A percentile compares a stretch with the other conserved stretches of the same genome.
Evolutionary conservation across 78 protist genomes (phyloP).

Genomic region (Ministeria vibrans): DNA sequence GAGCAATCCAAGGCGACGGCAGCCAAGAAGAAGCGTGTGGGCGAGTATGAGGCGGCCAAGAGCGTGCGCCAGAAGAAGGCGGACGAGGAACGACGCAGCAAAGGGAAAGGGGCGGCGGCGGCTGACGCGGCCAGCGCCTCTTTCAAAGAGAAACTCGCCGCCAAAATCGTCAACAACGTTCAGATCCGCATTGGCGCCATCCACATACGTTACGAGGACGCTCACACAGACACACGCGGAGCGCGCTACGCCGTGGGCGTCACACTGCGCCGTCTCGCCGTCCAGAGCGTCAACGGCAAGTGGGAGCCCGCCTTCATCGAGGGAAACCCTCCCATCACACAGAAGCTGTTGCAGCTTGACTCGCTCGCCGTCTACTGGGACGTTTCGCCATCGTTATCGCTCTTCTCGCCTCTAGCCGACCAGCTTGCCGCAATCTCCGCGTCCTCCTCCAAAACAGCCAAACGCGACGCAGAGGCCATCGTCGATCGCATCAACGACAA

Average conservation of each 20-base stretch:
- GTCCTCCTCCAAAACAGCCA: too few relatives aligned
- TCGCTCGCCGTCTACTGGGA: background rate
- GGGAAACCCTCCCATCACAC: background rate
- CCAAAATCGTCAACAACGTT: conserved; percentile 1
- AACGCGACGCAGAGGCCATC: too few relatives aligned
- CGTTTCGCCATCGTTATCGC: too few relatives aligned
- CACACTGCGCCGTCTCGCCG: background rate
- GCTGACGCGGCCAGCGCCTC: too few relatives aligned
- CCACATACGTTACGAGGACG: conserved; percentile 17
- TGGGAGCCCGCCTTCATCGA: background rate
- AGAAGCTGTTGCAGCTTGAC: background rate
- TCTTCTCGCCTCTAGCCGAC: too few relatives aligned
- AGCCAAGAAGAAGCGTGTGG: too few relatives aligned
- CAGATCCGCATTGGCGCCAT: background rate
- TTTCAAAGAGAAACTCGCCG: background rate
- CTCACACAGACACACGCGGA: background rate
- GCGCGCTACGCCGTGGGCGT: conserved; percentile 9
- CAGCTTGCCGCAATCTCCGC: too few relatives aligned
- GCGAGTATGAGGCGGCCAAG: background rate
- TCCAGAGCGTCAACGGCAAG: background rate
- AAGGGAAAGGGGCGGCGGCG: too few relatives aligned
- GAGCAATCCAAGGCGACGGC: too few relatives aligned
- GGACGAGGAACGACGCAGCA: too few relatives aligned
- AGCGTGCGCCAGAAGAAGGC: background rate
- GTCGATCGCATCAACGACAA: too few relatives aligned